Evolutionary conservation across 352 stramenopile genomes (phyloP).

Genomic region (Pythium aristosporum): DNA sequence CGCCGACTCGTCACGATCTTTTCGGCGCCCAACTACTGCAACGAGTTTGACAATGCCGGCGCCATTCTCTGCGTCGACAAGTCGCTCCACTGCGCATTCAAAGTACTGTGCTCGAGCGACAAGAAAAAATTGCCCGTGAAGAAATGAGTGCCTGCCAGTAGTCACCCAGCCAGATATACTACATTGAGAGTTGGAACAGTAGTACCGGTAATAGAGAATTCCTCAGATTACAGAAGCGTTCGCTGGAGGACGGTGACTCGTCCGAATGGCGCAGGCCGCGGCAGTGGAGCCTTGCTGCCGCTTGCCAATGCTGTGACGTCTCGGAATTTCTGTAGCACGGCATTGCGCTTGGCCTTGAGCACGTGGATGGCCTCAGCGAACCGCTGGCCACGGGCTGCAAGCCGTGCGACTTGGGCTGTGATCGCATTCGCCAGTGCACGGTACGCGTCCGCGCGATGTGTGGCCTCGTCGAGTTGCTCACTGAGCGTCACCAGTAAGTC

Average conservation of each 20-base stretch:
- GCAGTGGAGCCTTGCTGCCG: background rate
- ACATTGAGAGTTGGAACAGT: background rate
- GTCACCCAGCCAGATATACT: no score
- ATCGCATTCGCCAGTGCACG: constrained; percentile 56
- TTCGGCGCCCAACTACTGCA: constrained; percentile 99
- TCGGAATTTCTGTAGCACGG: constrained; percentile 19
- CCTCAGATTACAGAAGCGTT: background rate
- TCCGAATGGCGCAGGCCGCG: background rate
- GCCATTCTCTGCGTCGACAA: constrained; percentile 82
- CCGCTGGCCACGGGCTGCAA: constrained; percentile 37
- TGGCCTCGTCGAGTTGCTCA: constrained; percentile 37
- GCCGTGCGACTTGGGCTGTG: constrained; percentile 40
- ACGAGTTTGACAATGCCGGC: constrained; percentile 99
- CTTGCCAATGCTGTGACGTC: background rate
- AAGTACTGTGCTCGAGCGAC: constrained; percentile 76
- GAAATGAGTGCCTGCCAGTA: constrained; percentile 8
- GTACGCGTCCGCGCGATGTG: constrained; percentile 45
- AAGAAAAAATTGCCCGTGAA: constrained; percentile 46
- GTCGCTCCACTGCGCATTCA: constrained; percentile 75
- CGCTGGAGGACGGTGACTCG: background rate
- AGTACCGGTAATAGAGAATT: background rate
- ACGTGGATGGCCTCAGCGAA: constrained; percentile 49
- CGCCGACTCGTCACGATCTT: constrained; percentile 99
- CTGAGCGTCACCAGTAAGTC: constrained; percentile 45
- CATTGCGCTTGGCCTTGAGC: constrained; percentile 45